Conservation (phyloP, 164 flowering plant genomes). For the Annona cherimola region DNA sequence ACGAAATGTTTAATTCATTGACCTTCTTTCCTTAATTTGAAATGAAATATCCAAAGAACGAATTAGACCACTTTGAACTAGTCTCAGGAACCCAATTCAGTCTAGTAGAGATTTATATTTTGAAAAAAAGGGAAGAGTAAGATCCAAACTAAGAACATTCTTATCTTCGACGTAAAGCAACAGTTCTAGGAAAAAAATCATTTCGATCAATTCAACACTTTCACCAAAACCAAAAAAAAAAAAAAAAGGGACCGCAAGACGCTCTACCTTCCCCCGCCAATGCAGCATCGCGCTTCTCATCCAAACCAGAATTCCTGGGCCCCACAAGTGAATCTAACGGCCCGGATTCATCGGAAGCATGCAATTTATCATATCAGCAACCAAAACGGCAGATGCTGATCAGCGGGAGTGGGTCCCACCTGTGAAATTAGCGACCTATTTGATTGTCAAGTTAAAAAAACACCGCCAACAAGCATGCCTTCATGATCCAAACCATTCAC, state of each 20-base stretch:
- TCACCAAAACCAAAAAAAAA: background rate
- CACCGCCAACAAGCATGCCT: background rate
- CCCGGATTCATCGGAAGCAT: background rate
- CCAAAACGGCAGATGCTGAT: background rate
- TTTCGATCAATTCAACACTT: background rate
- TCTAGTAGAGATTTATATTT: no score
- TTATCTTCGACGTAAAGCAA: background rate
- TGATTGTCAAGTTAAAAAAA: no score
- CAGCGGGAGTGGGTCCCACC: background rate
- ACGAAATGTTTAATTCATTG: no score
- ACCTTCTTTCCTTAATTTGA: no score
- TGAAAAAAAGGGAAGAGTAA: slow-evolving; percentile 8
- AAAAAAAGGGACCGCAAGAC: background rate
- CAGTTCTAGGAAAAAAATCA: no score
- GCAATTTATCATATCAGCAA: background rate
- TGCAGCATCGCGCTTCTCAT: background rate
- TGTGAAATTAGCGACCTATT: background rate
- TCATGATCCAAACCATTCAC: no score
- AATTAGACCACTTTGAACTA: no score
- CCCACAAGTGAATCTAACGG: background rate
- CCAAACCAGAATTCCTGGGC: background rate
- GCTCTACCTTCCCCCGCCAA: background rate
- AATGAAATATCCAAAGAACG: no score
- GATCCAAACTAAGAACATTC: slow-evolving; percentile 12
- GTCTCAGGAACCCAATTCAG: no score